Base-by-base conservation (phyloP, 306 rosid species). In the Myrica gale region DNA sequence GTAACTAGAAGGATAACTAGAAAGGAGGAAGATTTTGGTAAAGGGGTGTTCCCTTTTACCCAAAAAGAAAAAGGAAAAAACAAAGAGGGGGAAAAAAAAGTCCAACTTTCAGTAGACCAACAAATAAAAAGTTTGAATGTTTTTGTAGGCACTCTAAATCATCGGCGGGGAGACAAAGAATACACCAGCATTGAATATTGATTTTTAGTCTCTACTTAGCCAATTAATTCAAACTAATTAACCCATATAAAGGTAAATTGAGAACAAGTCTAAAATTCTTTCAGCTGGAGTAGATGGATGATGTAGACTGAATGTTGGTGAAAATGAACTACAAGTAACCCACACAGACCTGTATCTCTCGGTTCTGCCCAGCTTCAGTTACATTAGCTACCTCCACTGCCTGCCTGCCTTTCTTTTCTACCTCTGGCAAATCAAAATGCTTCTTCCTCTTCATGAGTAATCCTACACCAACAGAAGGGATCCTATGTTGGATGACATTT, bases 361-460 rank as follows among this genome's bases (percentile, higher is more conserved):
- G 88, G 71, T 54, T 62, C 69, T 76, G 77, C 62, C 77, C 82
- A 54, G 69, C 67, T 73, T 71, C 62, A 47, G 73, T 17, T 65
- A 50, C 72, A 81, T 81, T 78, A 61, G 47, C 74, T 51, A 68
- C 80, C 51, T 62, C 74, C 71, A 70, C 82, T 16, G 75, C 81
- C 71, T n/a, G 81, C 67, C 82, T 81, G 80, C 84, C 85, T 57
- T 60, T 79, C 69, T 82, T 80, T 61, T 63, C 78, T 7, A 75
- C 80, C 32, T 78, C 81, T 68, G 58, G 65, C 61, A 68, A 69
- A 45, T 82, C 91, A 76, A 63, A 57, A 72, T 74, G 70, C 19
- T 72, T 65, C 84, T 92, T 94, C 78, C 97, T 88, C 87, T 92
- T 95, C 65, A 75, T 39, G n/a, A 37, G 78, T 81, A 77, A 75